Conservation (phyloP, 768 basidiomycete species). For the Tulasnella sp. region DNA sequence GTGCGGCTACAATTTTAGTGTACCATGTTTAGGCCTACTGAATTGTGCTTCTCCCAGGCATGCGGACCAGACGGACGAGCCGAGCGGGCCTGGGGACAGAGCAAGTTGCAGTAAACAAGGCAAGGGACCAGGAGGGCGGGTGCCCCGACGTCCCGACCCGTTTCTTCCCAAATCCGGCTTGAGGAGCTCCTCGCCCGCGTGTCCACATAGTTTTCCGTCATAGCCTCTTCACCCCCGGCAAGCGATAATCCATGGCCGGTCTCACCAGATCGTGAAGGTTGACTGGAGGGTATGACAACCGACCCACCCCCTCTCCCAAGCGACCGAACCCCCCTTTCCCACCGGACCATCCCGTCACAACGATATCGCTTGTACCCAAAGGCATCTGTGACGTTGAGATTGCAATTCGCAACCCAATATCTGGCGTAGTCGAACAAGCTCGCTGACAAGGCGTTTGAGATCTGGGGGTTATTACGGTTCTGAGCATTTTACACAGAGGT, state of each 20-base stretch:
- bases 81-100: conserved; percentile 1
- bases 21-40: conserved; percentile 7
- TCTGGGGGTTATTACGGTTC: not conserved
- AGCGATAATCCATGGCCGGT: not conserved
- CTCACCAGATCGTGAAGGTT: not conserved
- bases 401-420: too few species aligned
- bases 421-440: not conserved
- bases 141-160: conserved; percentile 9
- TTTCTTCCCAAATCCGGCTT: conserved; percentile 1
- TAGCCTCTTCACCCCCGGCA: not conserved
- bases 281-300: not conserved
- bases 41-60: not conserved
- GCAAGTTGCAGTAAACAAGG: conserved; percentile 9
- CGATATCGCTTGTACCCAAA: too few species aligned
- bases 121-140: conserved; percentile 3
- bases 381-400: too few species aligned
- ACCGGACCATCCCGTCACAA: too few species aligned
- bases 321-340: too few species aligned
- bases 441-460: not conserved
- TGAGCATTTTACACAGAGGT: conserved; percentile 6
- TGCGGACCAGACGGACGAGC: not conserved
- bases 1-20: conserved; percentile 1
- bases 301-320: too few species aligned
- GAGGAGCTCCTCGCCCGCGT: conserved; percentile 5
- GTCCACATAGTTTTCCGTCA: not conserved